Base-by-base conservation (phyloP, 208 protist genomes). In the Acanthamoeba triangularis region DNA sequence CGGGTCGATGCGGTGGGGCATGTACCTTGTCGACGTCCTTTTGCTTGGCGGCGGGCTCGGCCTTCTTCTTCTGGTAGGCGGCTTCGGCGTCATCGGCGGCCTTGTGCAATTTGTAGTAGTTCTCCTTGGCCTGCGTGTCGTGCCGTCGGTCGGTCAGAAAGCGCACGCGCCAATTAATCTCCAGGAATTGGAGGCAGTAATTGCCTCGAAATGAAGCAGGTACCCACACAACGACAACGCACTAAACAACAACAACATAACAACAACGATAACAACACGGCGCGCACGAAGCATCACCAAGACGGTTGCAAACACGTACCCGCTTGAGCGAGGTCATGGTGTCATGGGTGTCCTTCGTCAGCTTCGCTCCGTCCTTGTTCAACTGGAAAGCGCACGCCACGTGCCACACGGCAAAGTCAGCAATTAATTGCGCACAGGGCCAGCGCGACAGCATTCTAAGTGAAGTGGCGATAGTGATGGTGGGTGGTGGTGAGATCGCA, bases 81-180 rank as follows among this genome's bases (percentile, higher is more conserved):
- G 82, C 82, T 28, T 65, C 47, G n/a, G 52, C 52, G 54, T 90
- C 52, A 25, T 90, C 82, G 16, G 82, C 82, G 10, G 37, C 82
- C 54, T 90, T 90, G 82, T 90, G 82, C n/a, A 65, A 28, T 63
- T 90, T 90, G 82, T 67, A 90, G 54, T 90, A 90, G 23, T 52
- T 90, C 52, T 90, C 82, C 52, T 90, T 90, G 44, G 47, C 52
- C 82, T 90, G 59, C 14, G 59, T 41, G 37, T 41, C 37, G 37
- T 41, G 37, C 37, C 2, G 37, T 41, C 37, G 37, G 37, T 41
- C 37, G 37, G 37, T 41, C 37, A 41, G 37, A 41, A 41, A 41
- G 37, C 37, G 37, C 37, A 41, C 37, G 37, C 37, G 37, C 37
- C 37, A 41, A 41, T 41, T 41, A 41, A 41, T 41, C 37, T 41